phyloP scores from a whole-genome alignment of 2,329 filamentous ascomycete genomes.

The Fusarium marasasianum region DNA sequence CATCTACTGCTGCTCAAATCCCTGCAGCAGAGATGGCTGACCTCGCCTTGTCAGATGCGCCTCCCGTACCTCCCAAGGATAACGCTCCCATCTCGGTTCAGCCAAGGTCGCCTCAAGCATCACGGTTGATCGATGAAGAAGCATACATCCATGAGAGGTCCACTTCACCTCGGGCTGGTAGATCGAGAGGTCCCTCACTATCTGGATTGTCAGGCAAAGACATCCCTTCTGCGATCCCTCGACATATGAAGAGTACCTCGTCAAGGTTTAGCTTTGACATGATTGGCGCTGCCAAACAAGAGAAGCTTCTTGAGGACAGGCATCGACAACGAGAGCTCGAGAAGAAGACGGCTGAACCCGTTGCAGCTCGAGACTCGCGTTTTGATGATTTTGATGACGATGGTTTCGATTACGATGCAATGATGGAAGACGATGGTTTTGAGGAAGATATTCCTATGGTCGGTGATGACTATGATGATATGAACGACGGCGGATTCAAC shows the following conservation, averaged over 20 bases:
- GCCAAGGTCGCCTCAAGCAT: constrained; percentile 38
- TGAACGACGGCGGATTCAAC: constrained; percentile 40
- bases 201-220: constrained; percentile 59
- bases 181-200: constrained; percentile 64
- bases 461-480: constrained; percentile 46
- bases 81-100: constrained; percentile 38
- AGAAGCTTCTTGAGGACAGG: constrained; percentile 76
- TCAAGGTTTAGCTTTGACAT: constrained; percentile 87
- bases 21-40: constrained; percentile 6
- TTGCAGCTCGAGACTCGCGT: constrained; percentile 59
- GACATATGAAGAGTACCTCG: constrained; percentile 78
- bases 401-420: constrained; percentile 68
- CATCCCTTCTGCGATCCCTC: constrained; percentile 62
- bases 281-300: constrained; percentile 72
- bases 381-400: constrained; percentile 72
- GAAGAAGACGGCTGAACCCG: constrained; percentile 56
- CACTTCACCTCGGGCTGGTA: constrained; percentile 45
- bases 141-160: constrained; percentile 27
- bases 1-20: constrained; percentile 34
- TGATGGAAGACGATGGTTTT: constrained; percentile 71
- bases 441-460: constrained; percentile 61
- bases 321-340: constrained; percentile 74
- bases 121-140: constrained; percentile 34
- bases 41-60: constrained; percentile 34
- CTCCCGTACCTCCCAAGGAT: constrained; percentile 54